Base-by-base conservation (phyloP, 2,329 filamentous ascomycete genomes). In the Geoglossum cookeanum region DNA sequence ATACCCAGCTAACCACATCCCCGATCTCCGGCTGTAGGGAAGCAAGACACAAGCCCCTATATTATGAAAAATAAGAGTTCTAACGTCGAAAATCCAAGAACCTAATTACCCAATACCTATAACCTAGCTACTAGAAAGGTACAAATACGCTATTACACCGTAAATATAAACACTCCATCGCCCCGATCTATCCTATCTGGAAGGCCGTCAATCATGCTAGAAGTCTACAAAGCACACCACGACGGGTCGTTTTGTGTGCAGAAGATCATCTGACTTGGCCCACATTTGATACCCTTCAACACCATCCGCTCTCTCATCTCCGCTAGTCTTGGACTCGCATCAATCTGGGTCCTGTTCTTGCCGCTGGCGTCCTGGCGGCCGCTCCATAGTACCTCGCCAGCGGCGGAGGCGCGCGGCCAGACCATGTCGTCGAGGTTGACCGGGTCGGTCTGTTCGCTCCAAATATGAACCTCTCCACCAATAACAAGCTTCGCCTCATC, bases 401-500 rank as follows among this genome's bases (percentile, higher is more conserved):
- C 85, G 0, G 85, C 87, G 55, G 77, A 78, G 1, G 79, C 80
- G 4, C 88, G 76, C 6, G 88, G 87, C 88, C 87, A 94, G 7
- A 91, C 70, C 68, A 86, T 80, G 39, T 72, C 72, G 70, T 94
- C 87, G 13, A 94, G 67, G 66, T 83, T 89, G n/a, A 80, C 71
- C 2, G 79, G 70, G 68, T 95, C 89, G 5, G 83, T 84, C 71
- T 80, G 78, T 66, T 94, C 89, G 61, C 78, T 78, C 87, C 87
- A 95, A 58, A 88, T 78, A 58, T 86, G 84, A 15, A 84, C 80
- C 71, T 94, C 89, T 30, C 87, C 89, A 49, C 89, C 89, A 7
- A 92, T 68, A 2, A 94, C 83, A 11, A 87, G 76, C 65, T 83
- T 75, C 30, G 80, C 30, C 42, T 49, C 3, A 6, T 48, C 78